A percentile compares a stretch with the other conserved stretches of the same genome.
Conservation (phyloP, 495 filamentous ascomycete genomes). For the Massariosphaeria phaeospora region DNA sequence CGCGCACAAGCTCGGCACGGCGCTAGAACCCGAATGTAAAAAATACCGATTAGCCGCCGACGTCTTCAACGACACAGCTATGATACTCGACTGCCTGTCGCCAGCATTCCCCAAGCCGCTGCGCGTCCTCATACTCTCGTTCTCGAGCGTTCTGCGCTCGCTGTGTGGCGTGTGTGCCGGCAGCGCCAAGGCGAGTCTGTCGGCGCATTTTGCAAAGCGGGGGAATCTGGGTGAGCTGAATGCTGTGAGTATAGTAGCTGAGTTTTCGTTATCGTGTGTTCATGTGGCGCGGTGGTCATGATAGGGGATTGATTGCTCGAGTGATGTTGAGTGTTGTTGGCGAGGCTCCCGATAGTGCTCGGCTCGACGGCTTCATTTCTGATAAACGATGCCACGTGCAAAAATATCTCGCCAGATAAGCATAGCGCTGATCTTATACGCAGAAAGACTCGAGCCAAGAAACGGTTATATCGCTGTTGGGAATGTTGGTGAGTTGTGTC, state of each 20-base stretch:
- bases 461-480: slow-evolving; percentile 83
- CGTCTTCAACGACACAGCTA: slow-evolving; percentile 85
- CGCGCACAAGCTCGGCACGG: slow-evolving; percentile 74
- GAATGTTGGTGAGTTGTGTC: slow-evolving; percentile 65
- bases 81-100: slow-evolving; percentile 83
- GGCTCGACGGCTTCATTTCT: no score
- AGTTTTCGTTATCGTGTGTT: neutral
- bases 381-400: slow-evolving; percentile 5
- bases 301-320: slow-evolving; percentile 8
- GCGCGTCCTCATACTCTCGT: slow-evolving; percentile 66
- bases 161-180: slow-evolving; percentile 87
- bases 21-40: slow-evolving; percentile 93
- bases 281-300: neutral
- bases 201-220: slow-evolving; percentile 81
- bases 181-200: slow-evolving; percentile 83
- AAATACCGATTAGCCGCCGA: slow-evolving; percentile 87
- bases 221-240: slow-evolving; percentile 94
- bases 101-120: slow-evolving; percentile 66
- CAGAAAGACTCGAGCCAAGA: slow-evolving; percentile 94
- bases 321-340: slow-evolving; percentile 7
- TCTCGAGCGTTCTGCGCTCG: slow-evolving; percentile 69
- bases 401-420: slow-evolving; percentile 10
- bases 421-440: slow-evolving; percentile 23
- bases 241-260: slow-evolving; percentile 52
- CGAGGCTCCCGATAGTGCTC: no score